These are phyloP conservation scores for Ceratocystis cubensis DNA, from an alignment of 2,329 filamentous ascomycete genomes.

Conservation along the genomic window DNA sequence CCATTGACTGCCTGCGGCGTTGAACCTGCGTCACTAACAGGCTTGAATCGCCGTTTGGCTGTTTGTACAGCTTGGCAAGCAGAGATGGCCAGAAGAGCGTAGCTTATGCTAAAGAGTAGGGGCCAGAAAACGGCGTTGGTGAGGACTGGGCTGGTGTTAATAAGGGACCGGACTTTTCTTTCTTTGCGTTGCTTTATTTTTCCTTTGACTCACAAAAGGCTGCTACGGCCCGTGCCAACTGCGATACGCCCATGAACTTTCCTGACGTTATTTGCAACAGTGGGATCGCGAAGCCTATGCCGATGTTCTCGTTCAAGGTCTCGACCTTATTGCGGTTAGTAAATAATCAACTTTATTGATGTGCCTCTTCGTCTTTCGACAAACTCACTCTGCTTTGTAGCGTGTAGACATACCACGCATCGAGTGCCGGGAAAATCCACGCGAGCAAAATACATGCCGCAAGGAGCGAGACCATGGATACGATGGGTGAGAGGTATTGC, in stretches of 20 bases:
- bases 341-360: neutral
- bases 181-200: too few relatives aligned
- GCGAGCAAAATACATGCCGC: neutral
- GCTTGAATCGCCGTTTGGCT: neutral
- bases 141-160: slow-evolving; percentile 24
- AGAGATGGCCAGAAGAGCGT: slow-evolving; percentile 26
- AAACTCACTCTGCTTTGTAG: neutral
- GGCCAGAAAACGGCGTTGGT: slow-evolving; percentile 31
- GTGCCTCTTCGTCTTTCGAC: too few relatives aligned
- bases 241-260: slow-evolving; percentile 26
- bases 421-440: slow-evolving; percentile 21
- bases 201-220: slow-evolving; percentile 32
- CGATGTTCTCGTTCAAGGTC: slow-evolving; percentile 40
- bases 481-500: slow-evolving; percentile 14
- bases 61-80: slow-evolving; percentile 21
- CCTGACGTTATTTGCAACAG: slow-evolving; percentile 35
- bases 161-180: neutral
- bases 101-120: slow-evolving; percentile 17
- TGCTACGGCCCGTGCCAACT: slow-evolving; percentile 34
- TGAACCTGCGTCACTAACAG: neutral
- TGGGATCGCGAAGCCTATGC: slow-evolving; percentile 39
- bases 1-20: neutral
- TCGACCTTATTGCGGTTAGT: slow-evolving; percentile 33
- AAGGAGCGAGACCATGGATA: neutral
- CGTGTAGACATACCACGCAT: slow-evolving; percentile 26